A percentile compares a stretch with the other conserved stretches of the same genome.
These are phyloP conservation scores for Lachnellula arida DNA, from an alignment of 2,329 filamentous ascomycete species.

Conservation along the genomic window DNA sequence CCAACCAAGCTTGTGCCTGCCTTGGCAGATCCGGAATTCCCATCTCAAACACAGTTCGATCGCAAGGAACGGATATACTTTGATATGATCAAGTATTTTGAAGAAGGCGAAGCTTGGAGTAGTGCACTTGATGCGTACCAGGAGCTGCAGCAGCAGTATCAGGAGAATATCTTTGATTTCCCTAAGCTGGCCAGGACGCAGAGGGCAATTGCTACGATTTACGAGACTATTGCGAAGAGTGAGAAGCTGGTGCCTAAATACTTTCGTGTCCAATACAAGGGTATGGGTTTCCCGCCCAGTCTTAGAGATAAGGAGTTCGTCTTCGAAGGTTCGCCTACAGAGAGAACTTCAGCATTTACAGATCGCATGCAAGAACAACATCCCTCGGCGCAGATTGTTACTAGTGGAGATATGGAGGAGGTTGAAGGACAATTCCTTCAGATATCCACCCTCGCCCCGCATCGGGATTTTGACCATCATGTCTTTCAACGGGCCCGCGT, in stretches of 20 bases:
- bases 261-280: slow-evolving; percentile 86
- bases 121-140: slow-evolving; percentile 83
- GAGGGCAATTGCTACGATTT: slow-evolving; percentile 85
- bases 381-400: slow-evolving; percentile 76
- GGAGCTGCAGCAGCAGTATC: slow-evolving; percentile 88
- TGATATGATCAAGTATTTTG: slow-evolving; percentile 89
- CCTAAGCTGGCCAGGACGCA: slow-evolving; percentile 85
- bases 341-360: slow-evolving; percentile 76
- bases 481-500: slow-evolving; percentile 88
- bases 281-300: slow-evolving; percentile 77
- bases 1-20: slow-evolving; percentile 60
- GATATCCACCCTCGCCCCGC: slow-evolving; percentile 72
- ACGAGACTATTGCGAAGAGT: slow-evolving; percentile 81
- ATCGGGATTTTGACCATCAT: slow-evolving; percentile 76
- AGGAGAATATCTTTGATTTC: slow-evolving; percentile 85
- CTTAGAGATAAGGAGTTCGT: slow-evolving; percentile 89
- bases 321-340: slow-evolving; percentile 74
- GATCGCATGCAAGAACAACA: slow-evolving; percentile 91
- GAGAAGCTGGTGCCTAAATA: slow-evolving; percentile 76
- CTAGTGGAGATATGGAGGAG: slow-evolving; percentile 65
- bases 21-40: slow-evolving; percentile 70
- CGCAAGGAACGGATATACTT: slow-evolving; percentile 91
- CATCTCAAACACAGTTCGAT: slow-evolving; percentile 82
- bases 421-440: slow-evolving; percentile 88
- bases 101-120: slow-evolving; percentile 91